Evolutionary conservation across 1,284 basidiomycete species (phyloP), one percentile per base, ranked within the genome.

Genomic region (Neonothopanus nambi): DNA sequence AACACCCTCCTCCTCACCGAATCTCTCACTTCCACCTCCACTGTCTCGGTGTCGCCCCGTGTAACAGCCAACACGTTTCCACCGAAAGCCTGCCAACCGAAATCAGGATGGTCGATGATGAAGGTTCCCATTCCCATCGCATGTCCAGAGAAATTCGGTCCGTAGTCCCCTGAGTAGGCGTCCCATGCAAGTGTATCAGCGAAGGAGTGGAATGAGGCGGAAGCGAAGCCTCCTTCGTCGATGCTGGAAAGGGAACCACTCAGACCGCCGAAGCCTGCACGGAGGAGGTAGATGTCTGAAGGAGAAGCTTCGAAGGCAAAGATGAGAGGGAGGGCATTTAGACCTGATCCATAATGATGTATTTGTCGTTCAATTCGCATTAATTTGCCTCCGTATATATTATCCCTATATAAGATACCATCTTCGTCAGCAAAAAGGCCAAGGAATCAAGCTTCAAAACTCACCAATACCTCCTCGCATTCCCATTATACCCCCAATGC

Each of bases 31-130:
- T 75, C 66, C 8, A 82, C 78, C 46, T 70, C 59, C 12, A 81
- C 70, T 1, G 70, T 70, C 1, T 74, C 70, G 8, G 13, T 36
- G 21, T 36, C 26, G 74, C 3, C 8, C 30, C 9, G 3, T 13
- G 69, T 72, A 39, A 23, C 44, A 57, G 12, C 67, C 20, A 71
- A 61, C 21, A 82, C 68, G 40, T 71, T 75, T 7, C 81, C 81
- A 38, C 81, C 81, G 58, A 82, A 81, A 4, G 79, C 80, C 64
- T 83, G 80, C 80, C 81, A 83, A n/a, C 81, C 81, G 59, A 82
- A 83, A 54, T 75, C 70, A 18, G 80, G 79, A 54, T 83, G 79
- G 55, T 81, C 69, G 52, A 82, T 65, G 61, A 84, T 70, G 59
- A 74, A 80, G 0, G 78, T 77, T 48, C 78, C 78, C 54, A 77